These are phyloP conservation scores for Blastobotrys petasosporus DNA, from an alignment of 1,139 yeast genomes.

Conservation along the genomic window DNA sequence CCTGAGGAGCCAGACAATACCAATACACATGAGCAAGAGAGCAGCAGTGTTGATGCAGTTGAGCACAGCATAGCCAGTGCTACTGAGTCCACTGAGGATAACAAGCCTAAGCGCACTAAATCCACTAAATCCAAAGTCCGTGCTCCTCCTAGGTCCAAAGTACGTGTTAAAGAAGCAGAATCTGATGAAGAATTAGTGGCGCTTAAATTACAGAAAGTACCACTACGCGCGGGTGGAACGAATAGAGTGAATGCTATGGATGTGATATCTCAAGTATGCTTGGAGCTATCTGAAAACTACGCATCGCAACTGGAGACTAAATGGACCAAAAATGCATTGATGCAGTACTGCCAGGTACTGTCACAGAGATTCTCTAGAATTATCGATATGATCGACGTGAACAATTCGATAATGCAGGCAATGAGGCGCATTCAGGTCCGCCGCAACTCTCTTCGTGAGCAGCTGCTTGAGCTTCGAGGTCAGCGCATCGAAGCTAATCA, in stretches of 20 bases:
- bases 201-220: slow-evolving; percentile 17
- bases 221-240: slow-evolving; percentile 18
- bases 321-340: slow-evolving; percentile 12
- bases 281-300: slow-evolving; percentile 15
- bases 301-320: slow-evolving; percentile 4
- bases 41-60: no score
- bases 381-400: slow-evolving; percentile 21
- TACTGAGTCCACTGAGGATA: no score
- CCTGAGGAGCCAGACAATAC: no score
- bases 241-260: slow-evolving; percentile 25
- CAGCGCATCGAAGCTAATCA: slow-evolving; percentile 18
- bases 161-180: not conserved
- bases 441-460: slow-evolving; percentile 19
- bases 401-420: slow-evolving; percentile 16
- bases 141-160: no score
- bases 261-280: slow-evolving; percentile 20
- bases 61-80: no score
- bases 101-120: no score
- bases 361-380: slow-evolving; percentile 17
- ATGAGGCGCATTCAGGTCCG: slow-evolving; percentile 19
- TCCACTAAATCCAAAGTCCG: no score
- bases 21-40: no score
- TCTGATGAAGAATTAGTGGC: slow-evolving; percentile 9
- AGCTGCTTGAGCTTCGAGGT: slow-evolving; percentile 20
- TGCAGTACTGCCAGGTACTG: slow-evolving; percentile 17